phyloP scores from a whole-genome alignment of 2,329 filamentous ascomycete species.

The Cytospora mali region DNA sequence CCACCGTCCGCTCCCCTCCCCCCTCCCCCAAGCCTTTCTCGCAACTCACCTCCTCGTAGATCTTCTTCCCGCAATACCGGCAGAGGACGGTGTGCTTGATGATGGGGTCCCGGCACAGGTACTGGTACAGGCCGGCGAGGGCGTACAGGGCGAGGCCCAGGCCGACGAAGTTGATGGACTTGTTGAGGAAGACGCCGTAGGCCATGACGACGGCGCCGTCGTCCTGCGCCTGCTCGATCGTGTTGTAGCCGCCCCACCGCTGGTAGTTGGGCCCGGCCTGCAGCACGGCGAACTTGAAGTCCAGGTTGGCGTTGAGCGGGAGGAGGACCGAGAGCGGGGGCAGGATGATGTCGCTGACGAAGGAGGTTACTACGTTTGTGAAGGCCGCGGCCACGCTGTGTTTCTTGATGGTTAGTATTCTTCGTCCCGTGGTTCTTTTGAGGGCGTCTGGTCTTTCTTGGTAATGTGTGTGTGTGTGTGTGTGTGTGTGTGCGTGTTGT shows the following conservation, averaged over 20 bases:
- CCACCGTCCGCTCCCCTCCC: no score
- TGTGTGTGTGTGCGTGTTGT: background rate
- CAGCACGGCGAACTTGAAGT: conserved; percentile 73
- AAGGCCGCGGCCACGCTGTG: conserved; percentile 69
- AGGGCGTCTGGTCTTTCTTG: conserved; percentile 9
- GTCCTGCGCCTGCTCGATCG: conserved; percentile 66
- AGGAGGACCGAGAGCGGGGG: conserved; percentile 70
- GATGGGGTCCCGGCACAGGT: conserved; percentile 64
- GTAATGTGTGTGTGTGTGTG: background rate
- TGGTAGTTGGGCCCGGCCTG: conserved; percentile 56
- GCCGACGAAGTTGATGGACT: conserved; percentile 66
- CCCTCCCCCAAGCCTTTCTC: no score
- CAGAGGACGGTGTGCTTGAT: conserved; percentile 73
- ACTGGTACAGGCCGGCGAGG: conserved; percentile 65
- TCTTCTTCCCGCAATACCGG: conserved; percentile 65
- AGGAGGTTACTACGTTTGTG: conserved; percentile 70
- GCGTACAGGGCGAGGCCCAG: conserved; percentile 67
- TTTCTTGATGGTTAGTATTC: background rate
- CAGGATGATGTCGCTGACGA: conserved; percentile 71
- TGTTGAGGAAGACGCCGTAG: conserved; percentile 61
- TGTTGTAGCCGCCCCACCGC: conserved; percentile 64
- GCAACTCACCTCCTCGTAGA: conserved; percentile 61
- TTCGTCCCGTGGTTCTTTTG: no score
- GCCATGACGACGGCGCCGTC: conserved; percentile 74
- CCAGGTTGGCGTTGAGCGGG: conserved; percentile 70